Evolutionary conservation across 169 alveolate species (phyloP).

Genomic region (Plasmodium cynomolgi): DNA sequence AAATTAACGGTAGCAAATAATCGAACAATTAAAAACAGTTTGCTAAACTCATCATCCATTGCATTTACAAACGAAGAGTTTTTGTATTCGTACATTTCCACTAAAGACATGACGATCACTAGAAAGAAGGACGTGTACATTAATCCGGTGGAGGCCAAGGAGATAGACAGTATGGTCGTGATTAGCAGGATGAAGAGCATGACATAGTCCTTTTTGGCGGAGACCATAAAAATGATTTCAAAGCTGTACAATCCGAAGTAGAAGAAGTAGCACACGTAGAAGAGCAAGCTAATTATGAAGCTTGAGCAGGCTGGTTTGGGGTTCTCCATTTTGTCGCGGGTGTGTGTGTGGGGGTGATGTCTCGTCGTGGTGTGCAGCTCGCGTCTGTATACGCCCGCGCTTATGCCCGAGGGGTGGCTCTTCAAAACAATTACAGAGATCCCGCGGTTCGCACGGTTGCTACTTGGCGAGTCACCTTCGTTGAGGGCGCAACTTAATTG

Average conservation of each 20-base stretch:
- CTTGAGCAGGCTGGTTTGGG: not conserved
- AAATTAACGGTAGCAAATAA: slow-evolving; percentile 26
- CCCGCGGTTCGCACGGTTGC: not conserved
- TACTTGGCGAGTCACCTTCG: not conserved
- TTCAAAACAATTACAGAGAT: not conserved
- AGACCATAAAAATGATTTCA: not conserved
- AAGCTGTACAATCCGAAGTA: slow-evolving; percentile 8
- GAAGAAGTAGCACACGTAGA: slow-evolving; percentile 30
- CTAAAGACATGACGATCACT: not conserved
- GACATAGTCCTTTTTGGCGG: slow-evolving; percentile 1
- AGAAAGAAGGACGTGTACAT: not conserved
- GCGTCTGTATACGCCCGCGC: not conserved
- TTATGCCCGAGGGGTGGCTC: not conserved
- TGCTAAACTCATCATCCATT: slow-evolving; percentile 15
- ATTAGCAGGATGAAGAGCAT: not conserved
- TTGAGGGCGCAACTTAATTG: not conserved
- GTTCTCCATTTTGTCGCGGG: slow-evolving; percentile 6
- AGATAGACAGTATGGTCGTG: slow-evolving; percentile 9
- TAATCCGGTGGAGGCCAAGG: slow-evolving; percentile 1
- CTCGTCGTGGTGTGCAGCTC: not conserved
- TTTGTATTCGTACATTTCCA: slow-evolving; percentile 28
- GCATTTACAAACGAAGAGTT: not conserved
- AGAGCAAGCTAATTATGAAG: not conserved
- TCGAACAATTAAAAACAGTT: slow-evolving; percentile 33
- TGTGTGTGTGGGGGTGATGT: not conserved